Evolutionary conservation across 805 yeast species (phyloP), one percentile per base, ranked within the genome.

Genomic region (Hanseniaspora osmophila): DNA sequence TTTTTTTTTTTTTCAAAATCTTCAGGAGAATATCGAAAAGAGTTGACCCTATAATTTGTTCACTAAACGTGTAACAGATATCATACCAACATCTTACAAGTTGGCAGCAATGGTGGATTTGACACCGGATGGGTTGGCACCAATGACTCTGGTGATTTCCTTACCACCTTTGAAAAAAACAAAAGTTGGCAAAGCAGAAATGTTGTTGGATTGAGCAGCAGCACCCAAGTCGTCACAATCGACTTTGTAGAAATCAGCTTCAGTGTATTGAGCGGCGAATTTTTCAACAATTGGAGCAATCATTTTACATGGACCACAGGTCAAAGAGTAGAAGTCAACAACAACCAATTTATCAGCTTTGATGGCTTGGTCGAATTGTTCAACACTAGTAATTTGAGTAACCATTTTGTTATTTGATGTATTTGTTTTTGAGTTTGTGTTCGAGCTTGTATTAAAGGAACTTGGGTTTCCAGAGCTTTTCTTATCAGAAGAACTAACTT

Each of bases 291-390:
- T 70, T 56, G 98, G 98, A 46, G 96, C 88, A 67, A 92, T 82
- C 78, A 84, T 84, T 75, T 90, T 92, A 74, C 98, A 90, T 51
- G 98, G 97, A 56, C 96, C 96, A 68, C 98, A 90, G 96, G 97
- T 92, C 50, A 88, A 78, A 57, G 97, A 97, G 62, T 77, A 88
- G 72, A 90, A 92, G 71, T 92, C 97, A 55, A 92, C 85, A 55
- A 92, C 88, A 55, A 86, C 88, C 60, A 86, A 72, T 56, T 82
- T 84, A 54, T 75, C 75, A 58, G 70, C 71, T 48, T 65, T 55
- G 59, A 81, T 74, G 53, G 79, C 35, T 37, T 37, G 7, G 15
- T 42, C 29, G 74, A 88, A 90, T 63, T 87, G 88, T 45, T 62
- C 64, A 49, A 68, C 63, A 46, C 71, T 53, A 13, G 63, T 52